Evolutionary conservation across 2,329 filamentous ascomycete genomes (phyloP).

Genomic region (Exophiala xenobiotica): DNA sequence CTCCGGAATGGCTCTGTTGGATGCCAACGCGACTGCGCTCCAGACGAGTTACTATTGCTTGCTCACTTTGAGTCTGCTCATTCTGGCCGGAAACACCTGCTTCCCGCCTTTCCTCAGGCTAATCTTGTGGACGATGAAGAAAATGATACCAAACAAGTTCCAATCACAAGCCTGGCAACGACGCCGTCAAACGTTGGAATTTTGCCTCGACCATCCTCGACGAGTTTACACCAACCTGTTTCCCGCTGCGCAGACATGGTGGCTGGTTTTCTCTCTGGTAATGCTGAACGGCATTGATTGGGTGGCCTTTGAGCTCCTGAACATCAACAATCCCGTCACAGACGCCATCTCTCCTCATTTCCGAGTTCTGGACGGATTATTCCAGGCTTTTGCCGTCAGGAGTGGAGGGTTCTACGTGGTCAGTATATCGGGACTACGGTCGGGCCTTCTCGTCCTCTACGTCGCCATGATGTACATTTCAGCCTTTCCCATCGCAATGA

Average conservation of each 20-base stretch:
- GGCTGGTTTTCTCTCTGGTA: conserved; percentile 52
- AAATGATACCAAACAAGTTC: conserved; percentile 42
- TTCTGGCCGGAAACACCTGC: conserved; percentile 40
- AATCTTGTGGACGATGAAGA: conserved; percentile 57
- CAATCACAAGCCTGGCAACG: conserved; percentile 40
- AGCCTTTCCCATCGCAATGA: conserved; percentile 94
- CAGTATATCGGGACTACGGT: conserved; percentile 49
- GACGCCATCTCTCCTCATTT: conserved; percentile 45
- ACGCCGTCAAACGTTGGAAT: conserved; percentile 48
- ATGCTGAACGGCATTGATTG: conserved; percentile 56
- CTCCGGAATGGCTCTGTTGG: conserved; percentile 48
- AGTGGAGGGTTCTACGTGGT: conserved; percentile 53
- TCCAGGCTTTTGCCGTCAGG: conserved; percentile 56
- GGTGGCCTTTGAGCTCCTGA: conserved; percentile 41
- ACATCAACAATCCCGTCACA: conserved; percentile 51
- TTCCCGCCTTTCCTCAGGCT: conserved; percentile 60
- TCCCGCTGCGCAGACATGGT: conserved; percentile 60
- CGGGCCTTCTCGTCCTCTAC: conserved; percentile 71
- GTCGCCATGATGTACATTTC: conserved; percentile 99
- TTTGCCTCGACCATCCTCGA: conserved; percentile 62
- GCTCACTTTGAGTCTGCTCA: conserved; percentile 36
- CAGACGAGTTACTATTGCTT: conserved; percentile 36
- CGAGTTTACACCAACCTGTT: conserved; percentile 65
- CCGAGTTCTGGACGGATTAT: conserved; percentile 57
- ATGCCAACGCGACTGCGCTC: conserved; percentile 47